Evolutionary conservation across 768 basidiomycete genomes (phyloP).

Genomic region (Leucocoprinus birnbaumii): DNA sequence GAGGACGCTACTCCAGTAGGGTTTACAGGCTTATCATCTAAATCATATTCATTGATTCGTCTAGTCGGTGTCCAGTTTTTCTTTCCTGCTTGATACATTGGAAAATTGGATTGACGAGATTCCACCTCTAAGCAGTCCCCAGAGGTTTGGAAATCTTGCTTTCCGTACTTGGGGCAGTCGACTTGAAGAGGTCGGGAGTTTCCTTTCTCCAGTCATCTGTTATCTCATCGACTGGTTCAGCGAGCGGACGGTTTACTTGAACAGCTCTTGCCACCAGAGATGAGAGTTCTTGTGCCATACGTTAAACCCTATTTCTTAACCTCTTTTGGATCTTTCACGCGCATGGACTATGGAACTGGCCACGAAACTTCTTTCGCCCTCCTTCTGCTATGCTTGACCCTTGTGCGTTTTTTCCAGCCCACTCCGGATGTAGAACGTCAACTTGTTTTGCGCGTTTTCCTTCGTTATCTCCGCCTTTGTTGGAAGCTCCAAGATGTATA

Average conservation of each 20-base stretch:
- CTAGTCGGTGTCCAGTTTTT: constrained; percentile 48
- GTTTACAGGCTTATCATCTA: not conserved
- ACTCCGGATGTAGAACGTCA: constrained; percentile 58
- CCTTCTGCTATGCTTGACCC: constrained; percentile 70
- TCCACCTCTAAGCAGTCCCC: constrained; percentile 69
- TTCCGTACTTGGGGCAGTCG: constrained; percentile 83
- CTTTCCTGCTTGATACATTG: constrained; percentile 63
- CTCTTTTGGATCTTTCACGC: constrained; percentile 86
- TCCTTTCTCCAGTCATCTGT: not conserved
- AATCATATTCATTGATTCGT: constrained; percentile 10
- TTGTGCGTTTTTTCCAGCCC: constrained; percentile 63
- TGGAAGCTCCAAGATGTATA: constrained; percentile 89
- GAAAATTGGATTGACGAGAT: constrained; percentile 79
- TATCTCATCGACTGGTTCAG: constrained; percentile 26
- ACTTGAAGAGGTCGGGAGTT: constrained; percentile 64
- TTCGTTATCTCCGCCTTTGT: constrained; percentile 77
- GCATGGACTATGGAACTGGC: constrained; percentile 96
- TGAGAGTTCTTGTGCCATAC: constrained; percentile 48
- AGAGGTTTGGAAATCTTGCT: constrained; percentile 90
- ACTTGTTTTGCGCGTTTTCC: constrained; percentile 59
- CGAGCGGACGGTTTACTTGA: constrained; percentile 50
- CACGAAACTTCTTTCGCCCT: constrained; percentile 90
- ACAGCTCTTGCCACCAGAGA: constrained; percentile 44
- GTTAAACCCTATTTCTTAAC: constrained; percentile 76
- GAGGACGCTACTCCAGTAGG: constrained; percentile 33